Evolutionary conservation across 176 grass and related monocot genomes (phyloP), one percentile per base, ranked within the genome.

Genomic region (Chloris gayana): DNA sequence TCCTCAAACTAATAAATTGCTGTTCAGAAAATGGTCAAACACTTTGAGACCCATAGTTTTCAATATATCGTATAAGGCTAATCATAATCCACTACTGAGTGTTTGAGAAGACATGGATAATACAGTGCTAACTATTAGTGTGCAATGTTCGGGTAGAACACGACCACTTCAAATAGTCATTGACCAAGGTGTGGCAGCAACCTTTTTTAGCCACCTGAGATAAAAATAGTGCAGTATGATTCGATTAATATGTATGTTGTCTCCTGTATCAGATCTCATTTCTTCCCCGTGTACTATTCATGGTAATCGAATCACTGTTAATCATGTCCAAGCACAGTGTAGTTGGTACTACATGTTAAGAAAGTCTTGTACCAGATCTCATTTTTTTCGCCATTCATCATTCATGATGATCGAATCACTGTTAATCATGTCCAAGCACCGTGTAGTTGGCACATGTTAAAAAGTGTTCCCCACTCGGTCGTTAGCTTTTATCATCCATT

Each of bases 1-100:
- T 67, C 30, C 59, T 81, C 72, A 67, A 80, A 61, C 24, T 78
- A 88, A 67, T 37, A 79, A 88, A 47, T 79, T 88, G 38, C 37
- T 61, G 19, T 25, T 69, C 11, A 44, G 41, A 44, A 84, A 17
- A 38, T 29, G 58, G 56, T 49, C 22, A 22, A 72, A 65, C 42
- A 51, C 26, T 67, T 58, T 25, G 14, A 38, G 27, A 21, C 64
- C 42, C 22, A n/a, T 72, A 87, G 79, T 30, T 69, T 49, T 72
- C 27, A 35, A 17, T 32, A 76, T 4, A 80, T 80, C 27, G 37
- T 76, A 64, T 45, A 14, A 31, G 33, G 12, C 1, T 12, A 44
- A 44, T 12, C 41, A 19, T 49, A 62, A 70, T 81, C 41, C 53
- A 67, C 54, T 19, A 32, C 27, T 56, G 37, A 5, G 47, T 76